These are phyloP conservation scores for Saccharomycopsis malanga DNA, from an alignment of 805 yeast genomes.

Conservation along the genomic window DNA sequence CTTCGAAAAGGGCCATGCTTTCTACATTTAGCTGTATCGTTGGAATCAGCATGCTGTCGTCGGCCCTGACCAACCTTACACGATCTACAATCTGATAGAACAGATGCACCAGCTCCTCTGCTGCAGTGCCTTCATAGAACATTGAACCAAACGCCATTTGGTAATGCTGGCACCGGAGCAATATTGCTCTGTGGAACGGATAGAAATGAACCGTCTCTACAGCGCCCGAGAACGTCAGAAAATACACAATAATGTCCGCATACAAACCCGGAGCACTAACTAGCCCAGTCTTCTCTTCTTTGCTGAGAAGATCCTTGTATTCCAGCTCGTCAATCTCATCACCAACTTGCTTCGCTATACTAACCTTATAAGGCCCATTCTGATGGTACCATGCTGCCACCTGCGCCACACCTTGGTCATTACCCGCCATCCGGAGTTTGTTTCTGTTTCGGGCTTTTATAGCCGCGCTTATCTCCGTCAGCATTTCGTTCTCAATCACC, in stretches of 20 bases:
- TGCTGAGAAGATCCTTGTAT: neutral
- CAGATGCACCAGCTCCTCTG: neutral
- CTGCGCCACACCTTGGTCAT: neutral
- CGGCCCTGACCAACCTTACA: neutral
- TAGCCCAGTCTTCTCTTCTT: conserved; percentile 1
- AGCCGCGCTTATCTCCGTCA: neutral
- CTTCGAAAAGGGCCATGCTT: conserved; percentile 38
- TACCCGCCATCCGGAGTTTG: conserved; percentile 30
- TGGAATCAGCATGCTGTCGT: conserved; percentile 24
- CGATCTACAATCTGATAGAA: conserved; percentile 1
- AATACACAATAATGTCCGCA: conserved; percentile 7
- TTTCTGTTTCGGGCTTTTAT: conserved; percentile 24
- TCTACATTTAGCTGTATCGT: conserved; percentile 29
- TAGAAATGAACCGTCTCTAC: conserved; percentile 31
- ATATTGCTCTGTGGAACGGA: conserved; percentile 58
- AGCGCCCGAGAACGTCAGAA: neutral
- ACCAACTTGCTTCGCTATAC: too few species aligned
- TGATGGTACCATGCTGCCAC: conserved; percentile 23
- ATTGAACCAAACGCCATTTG: conserved; percentile 53
- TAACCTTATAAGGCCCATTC: conserved; percentile 23
- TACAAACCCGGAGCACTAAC: neutral
- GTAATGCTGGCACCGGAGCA: conserved; percentile 57
- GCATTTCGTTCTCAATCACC: conserved; percentile 1
- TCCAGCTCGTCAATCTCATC: neutral
- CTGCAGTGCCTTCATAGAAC: conserved; percentile 21